Evolutionary conservation across 225 moss, liverwort and hornwort species (phyloP).

Genomic region (Polytrichum formosum): DNA sequence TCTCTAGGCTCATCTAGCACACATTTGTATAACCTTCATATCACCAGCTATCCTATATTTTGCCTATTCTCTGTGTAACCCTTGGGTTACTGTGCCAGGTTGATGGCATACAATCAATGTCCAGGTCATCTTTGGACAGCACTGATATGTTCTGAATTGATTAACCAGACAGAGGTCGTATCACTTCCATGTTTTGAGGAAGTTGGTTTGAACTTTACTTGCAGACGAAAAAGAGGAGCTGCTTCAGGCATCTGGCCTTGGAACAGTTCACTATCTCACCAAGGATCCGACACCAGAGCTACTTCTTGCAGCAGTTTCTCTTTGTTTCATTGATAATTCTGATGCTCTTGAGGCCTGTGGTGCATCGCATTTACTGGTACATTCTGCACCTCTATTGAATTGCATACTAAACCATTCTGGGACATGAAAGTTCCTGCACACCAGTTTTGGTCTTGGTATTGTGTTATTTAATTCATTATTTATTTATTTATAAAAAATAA

Average conservation of each 20-base stretch:
- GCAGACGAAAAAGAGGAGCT: conserved; percentile 13
- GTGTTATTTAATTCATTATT: no score
- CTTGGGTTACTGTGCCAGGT: no score
- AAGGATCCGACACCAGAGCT: conserved; percentile 6
- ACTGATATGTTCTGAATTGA: neutral
- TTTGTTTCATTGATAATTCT: conserved; percentile 11
- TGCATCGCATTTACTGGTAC: conserved; percentile 18
- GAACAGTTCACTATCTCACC: conserved; percentile 16
- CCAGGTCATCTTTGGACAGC: neutral
- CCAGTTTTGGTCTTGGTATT: no score
- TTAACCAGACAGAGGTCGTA: no score
- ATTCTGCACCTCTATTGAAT: neutral
- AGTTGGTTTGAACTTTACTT: neutral
- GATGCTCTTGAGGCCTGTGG: conserved; percentile 18
- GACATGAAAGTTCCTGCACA: no score
- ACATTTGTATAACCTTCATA: no score
- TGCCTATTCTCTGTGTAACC: no score
- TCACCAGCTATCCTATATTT: no score
- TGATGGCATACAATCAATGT: neutral
- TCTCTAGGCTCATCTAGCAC: no score
- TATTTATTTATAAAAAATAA: no score
- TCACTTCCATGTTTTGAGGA: no score
- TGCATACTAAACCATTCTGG: neutral
- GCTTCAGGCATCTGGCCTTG: conserved; percentile 19
- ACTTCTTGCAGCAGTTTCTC: conserved; percentile 19